These are phyloP conservation scores for Farysia itapuensis DNA, from an alignment of 1,284 basidiomycete species.

Conservation along the genomic window DNA sequence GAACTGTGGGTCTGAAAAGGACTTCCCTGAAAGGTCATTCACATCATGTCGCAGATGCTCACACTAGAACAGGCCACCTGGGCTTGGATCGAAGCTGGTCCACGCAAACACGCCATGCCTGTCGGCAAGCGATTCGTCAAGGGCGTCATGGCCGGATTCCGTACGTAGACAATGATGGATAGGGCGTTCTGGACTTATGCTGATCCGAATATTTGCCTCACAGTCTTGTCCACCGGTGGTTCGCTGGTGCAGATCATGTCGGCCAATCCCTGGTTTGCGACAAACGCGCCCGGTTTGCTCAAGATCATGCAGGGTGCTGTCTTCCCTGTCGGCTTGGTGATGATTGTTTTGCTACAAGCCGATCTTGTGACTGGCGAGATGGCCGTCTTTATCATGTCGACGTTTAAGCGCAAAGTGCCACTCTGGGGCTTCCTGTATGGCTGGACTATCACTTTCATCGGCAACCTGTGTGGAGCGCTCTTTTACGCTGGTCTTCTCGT, in stretches of 20 bases:
- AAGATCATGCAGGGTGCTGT: constrained; percentile 41
- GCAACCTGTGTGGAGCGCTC: constrained; percentile 72
- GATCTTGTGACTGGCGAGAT: constrained; percentile 47
- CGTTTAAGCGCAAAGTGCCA: constrained; percentile 41
- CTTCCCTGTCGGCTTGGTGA: constrained; percentile 48
- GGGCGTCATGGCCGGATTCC: constrained; percentile 42
- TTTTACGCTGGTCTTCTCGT: constrained; percentile 71
- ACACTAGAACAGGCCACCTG: constrained; percentile 47
- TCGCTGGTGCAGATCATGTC: constrained; percentile 45
- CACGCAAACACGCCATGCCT: constrained; percentile 31
- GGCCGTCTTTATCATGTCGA: constrained; percentile 49
- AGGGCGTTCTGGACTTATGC: no score
- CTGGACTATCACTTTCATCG: constrained; percentile 68
- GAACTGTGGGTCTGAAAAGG: no score
- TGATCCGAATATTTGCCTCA: background rate
- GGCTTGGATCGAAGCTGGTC: constrained; percentile 45
- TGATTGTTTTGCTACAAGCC: constrained; percentile 48
- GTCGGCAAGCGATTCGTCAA: constrained; percentile 41
- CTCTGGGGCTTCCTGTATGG: constrained; percentile 48
- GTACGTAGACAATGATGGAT: no score
- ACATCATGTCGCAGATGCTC: constrained; percentile 43
- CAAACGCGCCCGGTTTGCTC: constrained; percentile 44
- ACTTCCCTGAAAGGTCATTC: no score
- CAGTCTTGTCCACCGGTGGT: constrained; percentile 42
- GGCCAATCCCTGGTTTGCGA: constrained; percentile 43